Percentiles rank a stretch among this genome's conserved stretches.
Evolutionary conservation across 148 eudicot genomes (phyloP).

Genomic region (Amaranthus hypochondriacus): DNA sequence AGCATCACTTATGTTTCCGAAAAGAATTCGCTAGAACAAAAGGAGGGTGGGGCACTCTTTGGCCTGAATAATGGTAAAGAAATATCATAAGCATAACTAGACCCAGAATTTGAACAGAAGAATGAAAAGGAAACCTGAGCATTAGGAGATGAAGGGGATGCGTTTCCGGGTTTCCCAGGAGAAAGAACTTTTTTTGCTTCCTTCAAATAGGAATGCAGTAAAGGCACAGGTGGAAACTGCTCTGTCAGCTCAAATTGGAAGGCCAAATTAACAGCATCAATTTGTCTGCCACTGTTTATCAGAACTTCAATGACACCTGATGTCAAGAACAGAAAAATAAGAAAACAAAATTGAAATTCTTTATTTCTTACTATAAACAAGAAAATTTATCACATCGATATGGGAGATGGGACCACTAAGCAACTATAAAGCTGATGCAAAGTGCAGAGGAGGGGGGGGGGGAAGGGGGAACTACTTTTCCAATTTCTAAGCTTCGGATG

Average conservation of each 20-base stretch:
- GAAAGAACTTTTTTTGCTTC: constrained; percentile 69
- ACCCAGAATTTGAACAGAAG: background rate
- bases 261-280: constrained; percentile 96
- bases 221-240: constrained; percentile 70
- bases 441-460: background rate
- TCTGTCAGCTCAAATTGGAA: constrained; percentile 87
- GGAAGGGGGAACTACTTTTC: background rate
- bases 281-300: constrained; percentile 84
- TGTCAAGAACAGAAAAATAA: constrained; percentile 8
- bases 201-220: constrained; percentile 72
- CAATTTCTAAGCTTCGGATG: background rate
- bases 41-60: background rate
- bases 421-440: background rate
- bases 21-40: background rate
- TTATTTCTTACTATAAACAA: background rate
- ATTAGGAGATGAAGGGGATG: constrained; percentile 48
- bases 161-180: constrained; percentile 56
- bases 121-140: constrained; percentile 49
- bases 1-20: too few species aligned
- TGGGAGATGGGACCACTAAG: background rate
- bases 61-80: background rate
- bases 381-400: constrained; percentile 2
- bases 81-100: background rate
- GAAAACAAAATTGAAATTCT: background rate
- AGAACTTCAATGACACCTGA: constrained; percentile 81